Percentiles rank a stretch among this genome's conserved stretches.
Conservation (phyloP, 2,329 filamentous ascomycete genomes). For the Colletotrichum lupini region DNA sequence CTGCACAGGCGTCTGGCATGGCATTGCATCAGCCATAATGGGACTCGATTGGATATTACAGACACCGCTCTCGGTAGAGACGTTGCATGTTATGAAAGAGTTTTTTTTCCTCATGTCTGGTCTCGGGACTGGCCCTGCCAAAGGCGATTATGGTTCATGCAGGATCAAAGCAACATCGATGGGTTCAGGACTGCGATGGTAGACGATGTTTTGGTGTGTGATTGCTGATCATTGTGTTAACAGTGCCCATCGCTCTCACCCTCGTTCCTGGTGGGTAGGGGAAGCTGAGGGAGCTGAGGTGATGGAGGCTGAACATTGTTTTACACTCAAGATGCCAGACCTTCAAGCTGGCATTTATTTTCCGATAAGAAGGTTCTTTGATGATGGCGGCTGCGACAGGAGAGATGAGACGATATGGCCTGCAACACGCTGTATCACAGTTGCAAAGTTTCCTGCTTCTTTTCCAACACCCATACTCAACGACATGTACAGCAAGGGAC, state of each 20-base stretch:
- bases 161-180: constrained; percentile 8
- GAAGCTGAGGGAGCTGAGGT: background rate
- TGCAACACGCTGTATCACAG: background rate
- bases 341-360: background rate
- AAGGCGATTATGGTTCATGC: constrained; percentile 14
- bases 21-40: background rate
- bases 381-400: background rate
- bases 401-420: background rate
- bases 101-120: background rate
- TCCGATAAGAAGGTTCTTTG: background rate
- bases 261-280: background rate
- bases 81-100: background rate
- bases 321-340: background rate
- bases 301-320: background rate
- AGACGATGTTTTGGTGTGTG: background rate
- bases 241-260: background rate
- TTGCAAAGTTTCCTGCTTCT: background rate
- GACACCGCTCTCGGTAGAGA: background rate
- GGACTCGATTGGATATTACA: background rate
- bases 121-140: constrained; percentile 11
- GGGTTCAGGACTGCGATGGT: background rate
- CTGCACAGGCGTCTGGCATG: constrained; percentile 16
- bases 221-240: constrained; percentile 19
- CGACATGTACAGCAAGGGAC: background rate
- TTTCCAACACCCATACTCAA: background rate